A percentile compares a stretch with the other conserved stretches of the same genome.
Evolutionary conservation across 1,284 basidiomycete genomes (phyloP).

Genomic region (Rhodotorula sp.): DNA sequence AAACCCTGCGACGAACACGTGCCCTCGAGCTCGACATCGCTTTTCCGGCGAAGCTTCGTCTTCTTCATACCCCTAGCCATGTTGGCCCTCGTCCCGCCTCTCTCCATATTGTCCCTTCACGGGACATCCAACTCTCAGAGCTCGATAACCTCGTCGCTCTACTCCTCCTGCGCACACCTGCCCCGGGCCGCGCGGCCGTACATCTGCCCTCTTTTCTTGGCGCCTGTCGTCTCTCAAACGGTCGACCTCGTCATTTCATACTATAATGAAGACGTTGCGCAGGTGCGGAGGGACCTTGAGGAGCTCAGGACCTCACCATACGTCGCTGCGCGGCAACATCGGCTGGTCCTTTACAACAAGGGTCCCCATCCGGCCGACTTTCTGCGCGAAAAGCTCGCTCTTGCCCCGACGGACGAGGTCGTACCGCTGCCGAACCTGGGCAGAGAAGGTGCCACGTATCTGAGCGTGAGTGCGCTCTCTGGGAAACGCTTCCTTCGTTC

Average conservation of each 20-base stretch:
- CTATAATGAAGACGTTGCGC: constrained; percentile 24
- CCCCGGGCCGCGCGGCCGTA: constrained; percentile 18
- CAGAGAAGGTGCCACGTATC: constrained; percentile 43
- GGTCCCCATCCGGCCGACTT: constrained; percentile 9
- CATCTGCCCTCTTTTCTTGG: constrained; percentile 11
- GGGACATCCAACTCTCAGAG: too few relatives aligned
- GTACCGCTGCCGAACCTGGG: constrained; percentile 40
- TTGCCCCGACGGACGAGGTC: constrained; percentile 30
- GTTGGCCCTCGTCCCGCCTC: constrained; percentile 23
- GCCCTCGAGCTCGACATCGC: neutral
- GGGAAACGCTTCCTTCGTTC: too few relatives aligned
- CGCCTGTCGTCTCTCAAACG: neutral
- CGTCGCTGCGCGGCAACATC: neutral
- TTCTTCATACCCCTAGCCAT: neutral
- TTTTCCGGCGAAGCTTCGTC: neutral
- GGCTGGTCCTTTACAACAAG: constrained; percentile 39
- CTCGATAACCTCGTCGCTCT: constrained; percentile 9
- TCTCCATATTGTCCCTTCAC: constrained; percentile 19
- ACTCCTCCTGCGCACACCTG: constrained; percentile 26
- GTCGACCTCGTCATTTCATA: constrained; percentile 40
- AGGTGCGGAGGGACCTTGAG: constrained; percentile 14
- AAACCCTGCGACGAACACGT: neutral
- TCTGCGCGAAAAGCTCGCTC: constrained; percentile 14
- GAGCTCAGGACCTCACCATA: constrained; percentile 13
- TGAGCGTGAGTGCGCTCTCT: constrained; percentile 24